Conservation (phyloP, 225 moss, liverwort and hornwort species). For the Bryoerythrophyllum caledonicum region DNA sequence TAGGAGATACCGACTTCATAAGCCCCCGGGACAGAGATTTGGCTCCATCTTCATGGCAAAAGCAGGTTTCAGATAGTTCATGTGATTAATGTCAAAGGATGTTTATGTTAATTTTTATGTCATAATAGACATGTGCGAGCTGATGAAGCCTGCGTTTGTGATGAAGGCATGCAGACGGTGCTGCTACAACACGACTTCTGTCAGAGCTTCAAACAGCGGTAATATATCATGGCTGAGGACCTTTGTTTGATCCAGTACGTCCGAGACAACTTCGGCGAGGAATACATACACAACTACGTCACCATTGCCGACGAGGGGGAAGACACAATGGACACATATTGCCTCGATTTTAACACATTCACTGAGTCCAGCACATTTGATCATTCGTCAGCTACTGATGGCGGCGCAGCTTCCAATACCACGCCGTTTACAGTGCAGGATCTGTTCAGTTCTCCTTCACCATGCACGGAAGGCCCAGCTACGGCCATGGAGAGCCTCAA, state of each 20-base stretch:
- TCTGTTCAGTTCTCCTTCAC: slow-evolving; percentile 28
- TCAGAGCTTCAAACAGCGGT: neutral
- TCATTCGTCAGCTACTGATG: neutral
- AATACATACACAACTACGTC: slow-evolving; percentile 21
- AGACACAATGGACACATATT: neutral
- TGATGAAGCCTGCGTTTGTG: slow-evolving; percentile 20
- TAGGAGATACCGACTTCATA: neutral
- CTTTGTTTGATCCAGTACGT: slow-evolving; percentile 38
- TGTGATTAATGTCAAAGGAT: neutral
- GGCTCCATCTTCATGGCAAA: neutral
- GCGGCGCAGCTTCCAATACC: neutral
- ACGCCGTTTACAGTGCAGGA: slow-evolving; percentile 17
- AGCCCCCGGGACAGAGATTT: no score
- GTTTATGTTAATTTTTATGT: no score
- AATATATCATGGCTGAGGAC: slow-evolving; percentile 35
- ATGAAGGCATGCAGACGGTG: slow-evolving; percentile 34
- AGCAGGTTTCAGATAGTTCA: neutral
- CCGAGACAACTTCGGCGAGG: slow-evolving; percentile 35
- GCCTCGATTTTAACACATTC: slow-evolving; percentile 20
- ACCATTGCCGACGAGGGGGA: slow-evolving; percentile 10
- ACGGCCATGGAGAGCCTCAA: slow-evolving; percentile 18
- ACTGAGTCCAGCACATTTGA: slow-evolving; percentile 28
- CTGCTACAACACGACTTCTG: neutral
- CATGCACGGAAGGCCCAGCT: slow-evolving; percentile 6
- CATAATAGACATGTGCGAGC: neutral